Percentiles rank a stretch among this genome's conserved stretches.
Conservation (phyloP, 768 basidiomycete genomes). For the Lanmaoa pseudosensibilis region DNA sequence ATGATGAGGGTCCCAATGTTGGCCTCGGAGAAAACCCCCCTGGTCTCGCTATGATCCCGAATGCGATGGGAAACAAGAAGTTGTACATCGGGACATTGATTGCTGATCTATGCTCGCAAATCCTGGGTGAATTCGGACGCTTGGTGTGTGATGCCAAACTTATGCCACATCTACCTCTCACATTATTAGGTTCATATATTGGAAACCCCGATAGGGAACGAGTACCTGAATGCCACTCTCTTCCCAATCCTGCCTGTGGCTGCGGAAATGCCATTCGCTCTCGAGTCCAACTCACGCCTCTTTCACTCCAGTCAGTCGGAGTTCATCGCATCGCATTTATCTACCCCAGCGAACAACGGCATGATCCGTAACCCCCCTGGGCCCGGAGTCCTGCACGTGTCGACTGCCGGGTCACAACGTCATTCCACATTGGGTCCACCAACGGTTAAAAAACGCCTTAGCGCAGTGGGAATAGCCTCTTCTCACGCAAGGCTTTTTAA, state of each 20-base stretch:
- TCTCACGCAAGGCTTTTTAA: conserved; percentile 87
- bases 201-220: conserved; percentile 83
- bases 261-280: conserved; percentile 58
- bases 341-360: conserved; percentile 30
- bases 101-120: conserved; percentile 84
- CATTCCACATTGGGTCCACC: conserved; percentile 51
- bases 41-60: conserved; percentile 77
- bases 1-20: conserved; percentile 50
- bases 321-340: conserved; percentile 30
- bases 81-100: conserved; percentile 86
- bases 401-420: conserved; percentile 38
- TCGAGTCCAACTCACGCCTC: conserved; percentile 47
- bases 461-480: conserved; percentile 64
- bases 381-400: conserved; percentile 26
- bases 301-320: conserved; percentile 60
- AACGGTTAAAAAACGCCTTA: conserved; percentile 56
- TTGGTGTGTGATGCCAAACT: conserved; percentile 54
- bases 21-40: conserved; percentile 56
- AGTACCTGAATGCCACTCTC: conserved; percentile 71
- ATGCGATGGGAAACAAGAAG: conserved; percentile 83
- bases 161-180: conserved; percentile 7
- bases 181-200: conserved; percentile 63
- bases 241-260: conserved; percentile 62
- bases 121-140: conserved; percentile 81
- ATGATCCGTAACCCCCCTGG: conserved; percentile 56